Base-by-base conservation (phyloP, 1,284 basidiomycete genomes). In the Apiotrichum laibachii region DNA sequence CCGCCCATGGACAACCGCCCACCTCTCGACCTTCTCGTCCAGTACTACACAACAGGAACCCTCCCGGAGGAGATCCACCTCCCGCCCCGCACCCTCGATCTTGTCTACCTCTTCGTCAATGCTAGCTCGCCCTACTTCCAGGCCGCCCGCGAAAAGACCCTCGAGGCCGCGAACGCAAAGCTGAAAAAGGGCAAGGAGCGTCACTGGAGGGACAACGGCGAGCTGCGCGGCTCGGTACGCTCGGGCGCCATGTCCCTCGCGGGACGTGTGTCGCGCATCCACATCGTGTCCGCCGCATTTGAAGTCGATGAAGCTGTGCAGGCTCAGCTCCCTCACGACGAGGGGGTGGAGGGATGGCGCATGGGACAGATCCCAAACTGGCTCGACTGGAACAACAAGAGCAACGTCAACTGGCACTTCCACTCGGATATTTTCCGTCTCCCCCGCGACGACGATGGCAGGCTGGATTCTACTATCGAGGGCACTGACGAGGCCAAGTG, bases 151-250 rank as follows among this genome's bases (percentile, higher is more conserved):
- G 43, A 53, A 21, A 72, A 75, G 53, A 13, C 18, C 19, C 21
- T 50, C 13, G 46, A 52, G n/a, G 42, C 22, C 8, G 8, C 40
- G 15, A 1, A 39, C 1, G 16, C 31, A 9, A 21, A 7, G 21
- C 19, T 50, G 18, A 22, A 7, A 12, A 53, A 53, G 26, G 68
- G 66, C 5, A 61, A 58, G 22, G 60, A 50, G 21, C 57, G 64
- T 26, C 69, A 71, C 49, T 76, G 66, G 67, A 54, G 74, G 19
- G 74, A 76, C 56, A 76, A 76, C 52, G 73, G 73, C 40, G 74
- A 76, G 61, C 60, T 76, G 26, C 54, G 72, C 39, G 72, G 72
- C 12, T 66, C 72, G 1, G 55, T 76, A 11, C 63, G 74, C 16
- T 72, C 69, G 0, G 69, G 63, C 18, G 65, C 67, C 3, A 43